Base-by-base conservation (phyloP, 2,329 filamentous ascomycete species). In the Aspergillus pseudotamarii region DNA sequence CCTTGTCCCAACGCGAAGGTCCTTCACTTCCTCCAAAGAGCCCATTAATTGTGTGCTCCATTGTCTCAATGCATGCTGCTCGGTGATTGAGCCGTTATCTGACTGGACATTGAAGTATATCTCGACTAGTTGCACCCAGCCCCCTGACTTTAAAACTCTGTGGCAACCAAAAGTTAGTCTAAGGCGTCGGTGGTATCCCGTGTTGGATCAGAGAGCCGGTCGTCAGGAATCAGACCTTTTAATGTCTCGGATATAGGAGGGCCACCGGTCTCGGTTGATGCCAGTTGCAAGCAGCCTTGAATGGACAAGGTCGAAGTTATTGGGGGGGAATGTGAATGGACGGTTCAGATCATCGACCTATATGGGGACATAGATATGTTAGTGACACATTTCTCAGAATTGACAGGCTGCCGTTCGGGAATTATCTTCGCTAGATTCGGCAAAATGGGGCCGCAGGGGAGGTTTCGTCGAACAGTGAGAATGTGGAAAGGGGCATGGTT, bases 41-140 rank as follows among this genome's bases (percentile, higher is more conserved):
- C 85, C 81, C 68, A 90, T 78, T 73, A 91, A 91, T 60, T 81
- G 81, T 58, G 83, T 83, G 55, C 89, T 92, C 90, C 90, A 93
- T 67, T 85, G 75, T 61, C 81, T 76, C 58, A 93, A 81, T 2
- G 88, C 89, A 73, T 91, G 86, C 58, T 84, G 85, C 57, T 89
- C 84, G 12, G 87, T 89, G 69, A 95, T 80, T n/a, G 87, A 88
- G 6, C 93, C 93, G 71, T 92, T 96, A 69, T 94, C 88, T 0
- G 92, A 96, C 75, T 96, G 94, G 30, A 92, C 88, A 67, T 93
- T 92, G 76, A 89, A 90, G 72, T 96, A 93, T 70, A 94, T 86
- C 73, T 97, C 94, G n/a, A 92, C 86, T 85, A 96, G 89, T 73
- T 97, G 93, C 63, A 91, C 85, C 92, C 93, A 97, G 1, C 94